Evolutionary conservation across 768 basidiomycete genomes (phyloP).

Genomic region (Russula griseocarnosa): DNA sequence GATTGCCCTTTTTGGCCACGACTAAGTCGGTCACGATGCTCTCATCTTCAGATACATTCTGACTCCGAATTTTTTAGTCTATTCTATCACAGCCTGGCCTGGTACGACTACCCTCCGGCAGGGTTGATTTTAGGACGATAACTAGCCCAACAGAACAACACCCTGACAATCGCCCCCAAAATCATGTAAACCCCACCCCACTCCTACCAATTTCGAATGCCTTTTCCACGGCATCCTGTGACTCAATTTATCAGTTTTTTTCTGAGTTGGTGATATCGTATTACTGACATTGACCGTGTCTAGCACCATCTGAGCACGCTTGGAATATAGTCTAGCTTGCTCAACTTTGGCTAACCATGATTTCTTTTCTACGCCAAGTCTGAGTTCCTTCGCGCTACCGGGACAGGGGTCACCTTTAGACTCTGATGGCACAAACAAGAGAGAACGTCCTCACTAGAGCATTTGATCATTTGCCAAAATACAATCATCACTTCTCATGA

Average conservation of each 20-base stretch:
- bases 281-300: constrained; percentile 13
- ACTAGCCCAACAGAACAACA: neutral
- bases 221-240: neutral
- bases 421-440: neutral
- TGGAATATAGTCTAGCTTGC: constrained; percentile 11
- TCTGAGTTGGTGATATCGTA: neutral
- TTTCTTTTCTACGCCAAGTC: neutral
- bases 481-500: neutral
- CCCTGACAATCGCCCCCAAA: neutral
- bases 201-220: neutral
- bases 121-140: neutral
- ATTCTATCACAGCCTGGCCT: neutral
- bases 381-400: constrained; percentile 11
- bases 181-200: too few species aligned
- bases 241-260: neutral
- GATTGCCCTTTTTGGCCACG: neutral
- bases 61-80: neutral
- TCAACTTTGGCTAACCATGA: neutral
- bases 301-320: neutral
- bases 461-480: neutral
- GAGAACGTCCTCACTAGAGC: neutral
- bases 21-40: neutral
- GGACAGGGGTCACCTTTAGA: neutral
- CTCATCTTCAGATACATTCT: neutral
- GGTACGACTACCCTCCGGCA: neutral